These are phyloP conservation scores for Gloeopeniophorella convolvens DNA, from an alignment of 768 basidiomycete genomes.

Conservation along the genomic window DNA sequence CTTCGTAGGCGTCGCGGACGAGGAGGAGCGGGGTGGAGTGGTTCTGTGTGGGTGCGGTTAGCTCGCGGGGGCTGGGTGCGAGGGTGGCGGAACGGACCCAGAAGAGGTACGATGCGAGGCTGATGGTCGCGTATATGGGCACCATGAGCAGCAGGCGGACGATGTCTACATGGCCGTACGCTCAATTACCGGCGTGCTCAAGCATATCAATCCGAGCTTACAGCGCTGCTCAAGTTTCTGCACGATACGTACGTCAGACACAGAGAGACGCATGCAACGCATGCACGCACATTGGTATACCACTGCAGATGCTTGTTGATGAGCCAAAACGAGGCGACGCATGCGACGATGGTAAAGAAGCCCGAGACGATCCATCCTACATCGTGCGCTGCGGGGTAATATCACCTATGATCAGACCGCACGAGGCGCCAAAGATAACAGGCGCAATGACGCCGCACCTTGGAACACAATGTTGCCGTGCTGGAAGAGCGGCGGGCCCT, in stretches of 20 bases:
- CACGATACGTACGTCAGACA: not conserved
- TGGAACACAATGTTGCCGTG: constrained; percentile 56
- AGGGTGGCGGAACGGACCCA: constrained; percentile 40
- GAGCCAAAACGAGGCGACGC: constrained; percentile 62
- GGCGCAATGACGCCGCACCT: constrained; percentile 32
- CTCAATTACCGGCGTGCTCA: no score
- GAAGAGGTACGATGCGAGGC: constrained; percentile 62
- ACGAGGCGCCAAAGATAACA: not conserved
- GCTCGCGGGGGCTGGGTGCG: not conserved
- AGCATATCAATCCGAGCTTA: constrained; percentile 25
- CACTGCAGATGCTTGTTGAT: constrained; percentile 63
- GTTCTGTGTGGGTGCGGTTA: constrained; percentile 34
- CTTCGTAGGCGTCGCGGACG: constrained; percentile 69
- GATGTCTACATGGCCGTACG: no score
- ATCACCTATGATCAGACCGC: not conserved
- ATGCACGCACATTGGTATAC: constrained; percentile 56
- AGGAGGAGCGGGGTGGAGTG: constrained; percentile 64
- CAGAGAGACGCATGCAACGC: not conserved
- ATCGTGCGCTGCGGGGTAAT: constrained; percentile 44
- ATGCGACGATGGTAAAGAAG: constrained; percentile 50
- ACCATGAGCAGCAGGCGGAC: constrained; percentile 75
- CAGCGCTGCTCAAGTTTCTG: constrained; percentile 69
- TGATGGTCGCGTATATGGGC: constrained; percentile 64
- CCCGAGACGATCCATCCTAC: constrained; percentile 68
- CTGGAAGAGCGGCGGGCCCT: constrained; percentile 52